Base-by-base conservation (phyloP, 1,284 basidiomycete species). In the Ceratobasidium sp. region DNA sequence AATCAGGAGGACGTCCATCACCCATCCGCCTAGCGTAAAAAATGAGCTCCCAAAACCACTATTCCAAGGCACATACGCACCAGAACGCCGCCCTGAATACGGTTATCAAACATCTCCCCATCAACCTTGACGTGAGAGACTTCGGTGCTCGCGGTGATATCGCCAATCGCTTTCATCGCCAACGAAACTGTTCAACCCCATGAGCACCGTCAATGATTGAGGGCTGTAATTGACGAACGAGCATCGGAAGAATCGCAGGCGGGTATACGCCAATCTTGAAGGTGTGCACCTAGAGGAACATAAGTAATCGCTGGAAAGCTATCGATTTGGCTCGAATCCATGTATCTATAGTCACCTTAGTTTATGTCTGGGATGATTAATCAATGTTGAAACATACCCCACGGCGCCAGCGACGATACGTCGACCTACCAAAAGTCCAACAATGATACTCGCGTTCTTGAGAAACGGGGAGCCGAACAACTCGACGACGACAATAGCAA, bases 141-240 rank as follows among this genome's bases (percentile, higher is more conserved):
- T 82, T 96, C 95, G 0, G 92, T 90, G 3, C 92, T 92, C 0
- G 95, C 93, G 0, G 95, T 95, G 80, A 96, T 91, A 80, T 96
- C 94, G 0, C 94, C 95, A 66, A 95, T 95, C 3, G 93, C 92
- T 83, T 96, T 94, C 91, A 94, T 92, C 1, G 92, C 89, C 0
- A 90, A 82, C 0, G 92, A 92, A 8, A 92, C 90, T 91, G 40
- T 29, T 4, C 19, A 76, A 22, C 57, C 37, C 40, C 7, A 44
- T 65, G 8, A 62, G 25, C n/a, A 52, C 65, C 43, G 9, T 19
- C 15, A 22, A 74, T 46, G 46, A 69, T n/a, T 5, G 43, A 29
- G 44, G 1, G 15, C 9, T 32, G 68, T 64, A 13, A 32, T 52
- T 19, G 43, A 83, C 84, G 22, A 76, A 91, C 92, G 29, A 96